Evolutionary conservation across 139 green algal genomes (phyloP), one percentile per base, ranked within the genome.

Genomic region (Picochlorum sp.): DNA sequence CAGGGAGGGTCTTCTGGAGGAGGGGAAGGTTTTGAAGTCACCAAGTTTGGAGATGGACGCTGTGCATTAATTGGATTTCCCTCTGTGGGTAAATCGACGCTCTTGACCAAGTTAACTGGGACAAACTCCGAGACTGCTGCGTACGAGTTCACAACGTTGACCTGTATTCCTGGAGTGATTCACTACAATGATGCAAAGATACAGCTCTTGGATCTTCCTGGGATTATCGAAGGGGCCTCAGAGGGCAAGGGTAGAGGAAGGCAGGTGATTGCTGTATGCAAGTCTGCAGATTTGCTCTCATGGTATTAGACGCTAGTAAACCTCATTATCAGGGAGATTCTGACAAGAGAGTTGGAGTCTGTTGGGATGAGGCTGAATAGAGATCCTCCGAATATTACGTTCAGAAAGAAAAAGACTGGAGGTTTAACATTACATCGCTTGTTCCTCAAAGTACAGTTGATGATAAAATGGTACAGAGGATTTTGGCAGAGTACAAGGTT

Each of bases 151-250:
- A 99, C 94, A 11, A 99, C 92, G 1, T 82, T 99, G 1, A 99
- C 94, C 2, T 99, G 94, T 83, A 77, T 75, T 32, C 85, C 85
- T 62, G 94, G 76, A 49, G 86, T 98, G 24, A 98, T 99, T 73
- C 92, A 98, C 70, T 98, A 99, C 86, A 98, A 98, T 55, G 91
- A 97, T 51, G 85, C 92, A 51, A 99, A 99, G 73, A 98, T 99
- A 47, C 92, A 98, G 83, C 83, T 99, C 69, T 83, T 99, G 65
- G 94, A 99, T 85, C 68, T 98, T 69, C 94, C 94, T 2, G 94
- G 94, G 20, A 99, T 99, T 73, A 99, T 99, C 64, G 94, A 99
- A 72, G 94, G 94, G 2, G 94, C 94, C 16, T 78, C 85, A 3
- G 63, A 97, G 72, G 94, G 94, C 65, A 97, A 98, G 80, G 93